Percentiles rank a stretch among this genome's conserved stretches.
Conservation (phyloP, 2,329 filamentous ascomycete genomes). For the Apiospora pterosperma region DNA sequence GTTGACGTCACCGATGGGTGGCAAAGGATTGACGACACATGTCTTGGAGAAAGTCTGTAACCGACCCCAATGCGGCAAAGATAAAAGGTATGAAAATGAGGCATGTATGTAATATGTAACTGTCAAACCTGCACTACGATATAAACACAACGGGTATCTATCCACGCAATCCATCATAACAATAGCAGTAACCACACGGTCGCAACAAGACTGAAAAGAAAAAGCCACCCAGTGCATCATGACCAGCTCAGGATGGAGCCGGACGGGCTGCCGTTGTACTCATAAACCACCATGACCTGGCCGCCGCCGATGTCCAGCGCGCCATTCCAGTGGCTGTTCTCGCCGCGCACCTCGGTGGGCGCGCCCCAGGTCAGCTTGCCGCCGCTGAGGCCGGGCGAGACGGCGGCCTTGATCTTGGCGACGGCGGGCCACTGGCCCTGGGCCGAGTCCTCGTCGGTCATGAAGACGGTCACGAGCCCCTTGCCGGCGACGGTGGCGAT, state of each 20-base stretch:
- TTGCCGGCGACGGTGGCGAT: slow-evolving; percentile 29
- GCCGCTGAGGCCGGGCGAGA: slow-evolving; percentile 12
- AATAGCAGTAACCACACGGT: neutral
- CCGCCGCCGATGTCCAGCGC: neutral
- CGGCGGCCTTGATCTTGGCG: slow-evolving; percentile 29
- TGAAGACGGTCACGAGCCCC: slow-evolving; percentile 31
- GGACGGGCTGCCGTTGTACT: neutral
- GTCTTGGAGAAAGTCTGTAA: too few relatives aligned
- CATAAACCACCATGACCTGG: slow-evolving; percentile 1
- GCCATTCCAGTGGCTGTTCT: slow-evolving; percentile 8
- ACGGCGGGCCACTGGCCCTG: slow-evolving; percentile 31
- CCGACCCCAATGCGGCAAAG: too few relatives aligned
- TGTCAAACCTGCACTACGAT: too few relatives aligned
- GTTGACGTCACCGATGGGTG: too few relatives aligned
- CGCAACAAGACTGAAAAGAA: neutral
- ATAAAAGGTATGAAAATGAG: too few relatives aligned
- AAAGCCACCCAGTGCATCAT: neutral
- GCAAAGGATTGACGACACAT: too few relatives aligned
- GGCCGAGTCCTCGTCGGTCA: slow-evolving; percentile 32
- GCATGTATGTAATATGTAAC: too few relatives aligned
- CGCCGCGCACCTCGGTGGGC: slow-evolving; percentile 7
- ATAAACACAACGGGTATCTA: neutral
- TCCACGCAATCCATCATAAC: neutral
- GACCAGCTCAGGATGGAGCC: neutral
- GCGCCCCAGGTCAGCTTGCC: slow-evolving; percentile 17